Percentiles rank a stretch among this genome's conserved stretches.
Evolutionary conservation across 176 grass and related monocot genomes (phyloP).

Genomic region (Carex scoparia): DNA sequence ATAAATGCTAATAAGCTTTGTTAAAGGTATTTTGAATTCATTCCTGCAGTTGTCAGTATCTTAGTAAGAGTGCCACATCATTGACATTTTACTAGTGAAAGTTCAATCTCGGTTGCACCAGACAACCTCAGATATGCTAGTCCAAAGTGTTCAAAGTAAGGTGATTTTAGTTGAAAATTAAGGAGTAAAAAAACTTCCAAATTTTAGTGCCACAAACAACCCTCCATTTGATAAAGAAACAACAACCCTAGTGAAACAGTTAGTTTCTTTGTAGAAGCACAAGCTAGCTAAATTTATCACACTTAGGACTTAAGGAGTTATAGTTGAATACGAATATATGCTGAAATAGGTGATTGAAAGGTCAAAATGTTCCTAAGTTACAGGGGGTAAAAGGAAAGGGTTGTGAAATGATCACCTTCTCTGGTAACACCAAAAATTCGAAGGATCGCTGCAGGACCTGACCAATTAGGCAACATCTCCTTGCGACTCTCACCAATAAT

Average conservation of each 20-base stretch:
- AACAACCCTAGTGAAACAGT: neutral
- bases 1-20: neutral
- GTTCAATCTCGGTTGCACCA: neutral
- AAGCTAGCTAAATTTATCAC: neutral
- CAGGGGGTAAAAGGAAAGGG: neutral
- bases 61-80: neutral
- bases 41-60: neutral
- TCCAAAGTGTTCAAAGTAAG: neutral
- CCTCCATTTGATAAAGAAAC: neutral
- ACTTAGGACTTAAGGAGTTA: neutral
- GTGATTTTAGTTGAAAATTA: neutral
- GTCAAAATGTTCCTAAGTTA: neutral
- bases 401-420: constrained; percentile 57
- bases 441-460: constrained; percentile 81
- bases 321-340: neutral
- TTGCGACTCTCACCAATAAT: constrained; percentile 84
- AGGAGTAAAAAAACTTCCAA: neutral
- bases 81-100: neutral
- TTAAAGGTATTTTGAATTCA: neutral
- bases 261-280: neutral
- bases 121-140: neutral
- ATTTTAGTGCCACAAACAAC: neutral
- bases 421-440: constrained; percentile 91
- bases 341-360: neutral
- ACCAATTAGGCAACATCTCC: constrained; percentile 66